phyloP scores from a whole-genome alignment of 305 asterid species.

The Solanum hybrid region DNA sequence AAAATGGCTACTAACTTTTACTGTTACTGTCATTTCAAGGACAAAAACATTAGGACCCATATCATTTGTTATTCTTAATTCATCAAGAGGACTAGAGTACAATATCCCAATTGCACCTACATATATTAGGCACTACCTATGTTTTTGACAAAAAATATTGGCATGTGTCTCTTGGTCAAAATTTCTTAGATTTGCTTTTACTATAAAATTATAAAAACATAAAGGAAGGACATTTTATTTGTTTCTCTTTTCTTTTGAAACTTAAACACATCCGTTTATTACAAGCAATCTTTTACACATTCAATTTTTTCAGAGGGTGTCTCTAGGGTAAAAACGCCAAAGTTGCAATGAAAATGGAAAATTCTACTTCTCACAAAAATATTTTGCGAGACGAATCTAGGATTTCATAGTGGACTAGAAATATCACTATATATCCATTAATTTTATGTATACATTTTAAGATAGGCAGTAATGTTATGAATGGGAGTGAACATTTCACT shows the following conservation, averaged over 20 bases:
- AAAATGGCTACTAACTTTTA: not conserved
- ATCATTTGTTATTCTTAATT: conserved; percentile 11
- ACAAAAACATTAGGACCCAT: conserved; percentile 16
- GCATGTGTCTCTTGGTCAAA: not conserved
- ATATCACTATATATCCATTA: not conserved
- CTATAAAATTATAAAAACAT: not conserved
- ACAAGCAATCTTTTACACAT: not conserved
- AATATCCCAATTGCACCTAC: not conserved
- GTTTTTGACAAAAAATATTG: not conserved
- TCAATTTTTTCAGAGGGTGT: not conserved
- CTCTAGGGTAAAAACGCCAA: not conserved
- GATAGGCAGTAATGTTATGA: not conserved
- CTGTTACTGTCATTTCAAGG: not conserved
- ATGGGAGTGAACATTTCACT: not conserved
- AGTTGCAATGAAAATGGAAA: not conserved
- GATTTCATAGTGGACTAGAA: not conserved
- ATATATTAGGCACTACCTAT: not conserved
- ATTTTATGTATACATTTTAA: not conserved
- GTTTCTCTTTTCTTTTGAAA: not conserved
- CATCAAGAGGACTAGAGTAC: not conserved
- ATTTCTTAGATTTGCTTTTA: not conserved
- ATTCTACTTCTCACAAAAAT: not conserved
- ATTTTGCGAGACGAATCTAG: too few relatives aligned
- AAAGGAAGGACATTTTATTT: not conserved
- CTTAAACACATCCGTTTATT: not conserved